Conservation (phyloP, 2,329 filamentous ascomycete genomes). For the Neoscytalidium dimidiatum region DNA sequence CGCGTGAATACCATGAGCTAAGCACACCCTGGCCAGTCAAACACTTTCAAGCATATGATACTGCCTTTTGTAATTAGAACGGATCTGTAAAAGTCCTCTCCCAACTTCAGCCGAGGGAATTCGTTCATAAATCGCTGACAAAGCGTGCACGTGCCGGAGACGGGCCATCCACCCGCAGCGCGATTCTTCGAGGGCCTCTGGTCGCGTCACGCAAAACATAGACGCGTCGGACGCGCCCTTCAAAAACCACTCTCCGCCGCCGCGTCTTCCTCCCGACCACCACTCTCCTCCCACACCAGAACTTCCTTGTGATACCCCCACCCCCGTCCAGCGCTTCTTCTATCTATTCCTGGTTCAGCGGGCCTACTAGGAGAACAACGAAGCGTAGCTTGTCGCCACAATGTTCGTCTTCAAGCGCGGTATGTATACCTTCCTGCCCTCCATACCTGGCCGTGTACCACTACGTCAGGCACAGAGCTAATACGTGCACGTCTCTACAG, state of each 20-base stretch:
- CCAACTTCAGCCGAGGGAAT: too few species aligned
- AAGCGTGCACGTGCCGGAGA: too few species aligned
- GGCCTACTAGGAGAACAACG: background rate
- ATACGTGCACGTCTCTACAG: slow-evolving; percentile 48
- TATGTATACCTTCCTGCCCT: slow-evolving; percentile 31
- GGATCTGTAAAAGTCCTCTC: too few species aligned
- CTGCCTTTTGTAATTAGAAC: too few species aligned
- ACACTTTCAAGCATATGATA: too few species aligned
- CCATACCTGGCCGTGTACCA: background rate
- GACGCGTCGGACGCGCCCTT: slow-evolving; percentile 16
- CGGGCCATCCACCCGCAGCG: too few species aligned
- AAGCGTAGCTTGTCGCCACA: slow-evolving; percentile 15
- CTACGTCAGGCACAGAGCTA: background rate
- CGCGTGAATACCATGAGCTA: too few species aligned
- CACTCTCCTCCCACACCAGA: background rate
- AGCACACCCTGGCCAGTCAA: too few species aligned
- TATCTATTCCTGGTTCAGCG: slow-evolving; percentile 3
- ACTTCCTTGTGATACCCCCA: slow-evolving; percentile 10
- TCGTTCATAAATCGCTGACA: too few species aligned
- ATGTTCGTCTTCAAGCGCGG: slow-evolving; percentile 47
- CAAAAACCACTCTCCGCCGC: slow-evolving; percentile 16
- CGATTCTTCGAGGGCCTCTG: too few species aligned
- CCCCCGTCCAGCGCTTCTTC: slow-evolving; percentile 1
- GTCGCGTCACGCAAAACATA: too few species aligned
- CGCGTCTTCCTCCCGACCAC: background rate